A percentile compares a stretch with the other conserved stretches of the same genome.
Evolutionary conservation across 2,329 filamentous ascomycete species (phyloP).

Genomic region (Periconia sp.): DNA sequence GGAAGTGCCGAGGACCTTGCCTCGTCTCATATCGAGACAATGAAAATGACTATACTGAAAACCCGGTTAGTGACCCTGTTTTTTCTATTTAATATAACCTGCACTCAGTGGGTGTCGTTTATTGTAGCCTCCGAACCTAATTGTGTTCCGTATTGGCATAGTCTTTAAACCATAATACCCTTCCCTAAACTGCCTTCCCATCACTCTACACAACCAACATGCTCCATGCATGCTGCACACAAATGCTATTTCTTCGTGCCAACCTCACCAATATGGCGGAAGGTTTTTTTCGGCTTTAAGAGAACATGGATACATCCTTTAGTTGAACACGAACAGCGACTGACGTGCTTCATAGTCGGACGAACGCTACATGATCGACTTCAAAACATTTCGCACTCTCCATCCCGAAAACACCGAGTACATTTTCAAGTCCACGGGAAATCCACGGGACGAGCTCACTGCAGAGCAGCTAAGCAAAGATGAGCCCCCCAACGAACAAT

Average conservation of each 20-base stretch:
- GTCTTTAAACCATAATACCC: too few species aligned
- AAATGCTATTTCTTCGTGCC: too few species aligned
- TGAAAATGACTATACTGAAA: not conserved
- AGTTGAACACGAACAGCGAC: not conserved
- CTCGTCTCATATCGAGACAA: conserved; percentile 10
- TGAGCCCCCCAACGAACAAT: conserved; percentile 8
- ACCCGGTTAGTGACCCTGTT: conserved; percentile 1
- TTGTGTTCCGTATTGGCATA: too few species aligned
- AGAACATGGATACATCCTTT: not conserved
- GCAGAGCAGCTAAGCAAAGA: conserved; percentile 4
- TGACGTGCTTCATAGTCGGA: conserved; percentile 3
- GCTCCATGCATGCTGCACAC: too few species aligned
- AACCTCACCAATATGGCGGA: too few species aligned
- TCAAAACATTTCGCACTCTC: conserved; percentile 9
- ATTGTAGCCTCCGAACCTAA: not conserved
- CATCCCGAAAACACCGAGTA: conserved; percentile 4
- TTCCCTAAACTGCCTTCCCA: too few species aligned
- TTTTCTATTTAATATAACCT: too few species aligned
- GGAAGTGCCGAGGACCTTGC: conserved; percentile 9
- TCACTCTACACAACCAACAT: too few species aligned
- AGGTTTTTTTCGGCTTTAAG: not conserved
- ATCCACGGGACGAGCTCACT: not conserved
- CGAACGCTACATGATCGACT: conserved; percentile 15
- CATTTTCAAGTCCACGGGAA: not conserved
- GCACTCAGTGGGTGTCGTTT: not conserved